These are phyloP conservation scores for Solanum sparsipilum DNA, from an alignment of 257 asterid genomes.

Conservation along the genomic window DNA sequence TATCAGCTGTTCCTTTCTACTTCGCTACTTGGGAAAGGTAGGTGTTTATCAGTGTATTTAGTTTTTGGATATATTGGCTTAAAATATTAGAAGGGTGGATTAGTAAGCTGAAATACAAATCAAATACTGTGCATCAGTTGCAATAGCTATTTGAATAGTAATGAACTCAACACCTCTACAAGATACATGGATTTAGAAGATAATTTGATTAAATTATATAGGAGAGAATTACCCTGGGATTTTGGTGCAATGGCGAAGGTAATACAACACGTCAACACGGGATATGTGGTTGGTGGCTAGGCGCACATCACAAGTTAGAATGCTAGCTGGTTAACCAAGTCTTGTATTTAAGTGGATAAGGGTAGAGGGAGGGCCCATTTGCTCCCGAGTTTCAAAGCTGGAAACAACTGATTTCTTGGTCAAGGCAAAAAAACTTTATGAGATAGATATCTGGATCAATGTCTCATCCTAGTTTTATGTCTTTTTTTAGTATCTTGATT, in stretches of 20 bases:
- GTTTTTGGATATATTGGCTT: neutral
- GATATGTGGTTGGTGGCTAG: neutral
- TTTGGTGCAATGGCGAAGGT: neutral
- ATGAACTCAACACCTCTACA: neutral
- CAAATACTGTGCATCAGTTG: neutral
- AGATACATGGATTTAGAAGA: neutral
- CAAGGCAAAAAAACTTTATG: neutral
- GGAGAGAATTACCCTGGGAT: neutral
- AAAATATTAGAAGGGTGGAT: neutral
- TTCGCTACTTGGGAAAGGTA: constrained; percentile 90
- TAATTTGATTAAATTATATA: neutral
- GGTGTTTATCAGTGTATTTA: constrained; percentile 10
- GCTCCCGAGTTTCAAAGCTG: neutral
- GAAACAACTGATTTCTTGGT: neutral
- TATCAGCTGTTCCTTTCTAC: constrained; percentile 79
- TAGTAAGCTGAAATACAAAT: neutral
- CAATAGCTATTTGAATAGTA: neutral
- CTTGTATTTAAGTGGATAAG: neutral
- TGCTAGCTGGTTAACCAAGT: neutral
- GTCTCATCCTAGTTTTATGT: neutral
- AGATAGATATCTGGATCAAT: neutral
- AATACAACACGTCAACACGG: neutral
- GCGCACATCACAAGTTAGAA: neutral
- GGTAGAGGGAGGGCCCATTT: neutral
- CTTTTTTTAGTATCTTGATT: neutral